Conservation (phyloP, 2,329 filamentous ascomycete genomes). For the Phaeophleospora eucalypticola region DNA sequence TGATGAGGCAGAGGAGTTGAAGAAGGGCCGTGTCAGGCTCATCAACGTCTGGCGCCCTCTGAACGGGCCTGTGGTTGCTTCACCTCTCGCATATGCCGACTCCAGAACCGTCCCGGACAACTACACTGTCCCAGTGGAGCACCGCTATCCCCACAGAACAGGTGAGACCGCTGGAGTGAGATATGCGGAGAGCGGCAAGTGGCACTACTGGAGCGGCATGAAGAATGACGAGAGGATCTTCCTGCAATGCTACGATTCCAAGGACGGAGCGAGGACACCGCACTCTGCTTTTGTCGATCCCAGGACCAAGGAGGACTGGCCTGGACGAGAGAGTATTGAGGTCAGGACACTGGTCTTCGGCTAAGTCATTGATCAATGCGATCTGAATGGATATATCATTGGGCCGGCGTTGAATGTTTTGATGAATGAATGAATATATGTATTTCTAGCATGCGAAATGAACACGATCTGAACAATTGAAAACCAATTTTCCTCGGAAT, state of each 20-base stretch:
- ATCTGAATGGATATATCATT: neutral
- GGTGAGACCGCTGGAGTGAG: constrained; percentile 72
- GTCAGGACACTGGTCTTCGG: constrained; percentile 77
- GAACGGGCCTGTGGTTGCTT: constrained; percentile 54
- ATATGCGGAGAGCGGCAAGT: constrained; percentile 60
- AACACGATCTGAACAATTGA: too few species aligned
- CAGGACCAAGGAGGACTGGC: constrained; percentile 60
- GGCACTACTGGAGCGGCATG: constrained; percentile 81
- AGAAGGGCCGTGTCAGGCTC: constrained; percentile 69
- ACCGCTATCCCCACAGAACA: constrained; percentile 65
- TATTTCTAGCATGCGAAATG: neutral
- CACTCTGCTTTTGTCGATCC: constrained; percentile 80
- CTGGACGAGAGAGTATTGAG: constrained; percentile 79
- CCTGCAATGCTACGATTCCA: constrained; percentile 47
- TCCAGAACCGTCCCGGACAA: constrained; percentile 52
- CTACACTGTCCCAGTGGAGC: constrained; percentile 69
- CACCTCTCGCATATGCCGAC: constrained; percentile 57
- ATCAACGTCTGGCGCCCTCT: constrained; percentile 79
- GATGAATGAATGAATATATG: neutral
- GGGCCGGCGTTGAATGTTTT: neutral
- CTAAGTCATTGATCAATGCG: constrained; percentile 6
- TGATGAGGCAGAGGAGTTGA: constrained; percentile 62
- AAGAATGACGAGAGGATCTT: constrained; percentile 54
- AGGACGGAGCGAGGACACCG: constrained; percentile 45
- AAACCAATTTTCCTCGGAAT: too few species aligned